Conservation (phyloP, 495 filamentous ascomycete species). For the Parathielavia appendiculata region DNA sequence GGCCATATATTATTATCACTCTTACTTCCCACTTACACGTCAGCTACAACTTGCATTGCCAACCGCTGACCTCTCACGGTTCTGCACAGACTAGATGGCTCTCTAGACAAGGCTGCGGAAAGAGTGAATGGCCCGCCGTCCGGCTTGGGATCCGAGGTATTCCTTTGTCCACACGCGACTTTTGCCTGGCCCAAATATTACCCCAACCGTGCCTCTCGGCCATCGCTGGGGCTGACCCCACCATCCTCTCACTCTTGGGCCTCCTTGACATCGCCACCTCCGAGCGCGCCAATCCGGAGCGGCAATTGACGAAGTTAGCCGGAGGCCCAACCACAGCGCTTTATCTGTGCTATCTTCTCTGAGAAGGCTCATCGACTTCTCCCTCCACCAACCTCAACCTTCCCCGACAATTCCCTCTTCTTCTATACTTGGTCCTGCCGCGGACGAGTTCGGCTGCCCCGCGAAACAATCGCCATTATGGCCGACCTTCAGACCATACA, state of each 20-base stretch:
- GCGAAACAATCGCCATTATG: constrained; percentile 19
- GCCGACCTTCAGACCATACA: constrained; percentile 20
- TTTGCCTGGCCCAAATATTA: background rate
- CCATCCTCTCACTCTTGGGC: constrained; percentile 9
- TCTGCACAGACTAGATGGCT: background rate
- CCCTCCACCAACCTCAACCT: background rate
- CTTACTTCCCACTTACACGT: too few species aligned
- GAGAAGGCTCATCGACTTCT: background rate
- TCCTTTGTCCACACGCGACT: background rate
- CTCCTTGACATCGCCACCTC: constrained; percentile 19
- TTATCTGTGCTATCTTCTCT: background rate
- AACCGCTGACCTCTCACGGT: too few species aligned
- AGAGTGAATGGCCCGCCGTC: background rate
- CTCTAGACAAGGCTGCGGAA: background rate
- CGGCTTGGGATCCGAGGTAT: background rate
- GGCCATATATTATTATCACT: too few species aligned
- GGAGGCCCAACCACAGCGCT: background rate
- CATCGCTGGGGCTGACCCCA: constrained; percentile 7
- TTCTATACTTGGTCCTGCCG: background rate
- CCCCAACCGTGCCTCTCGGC: constrained; percentile 4
- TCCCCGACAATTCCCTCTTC: background rate
- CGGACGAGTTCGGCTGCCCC: background rate
- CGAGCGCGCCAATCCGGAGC: constrained; percentile 12
- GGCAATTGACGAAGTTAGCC: constrained; percentile 13
- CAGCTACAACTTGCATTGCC: too few species aligned